Percentiles rank a stretch among this genome's conserved stretches.
These are phyloP conservation scores for Cladosporium oxysporum DNA, from an alignment of 2,329 filamentous ascomycete species.

Conservation along the genomic window DNA sequence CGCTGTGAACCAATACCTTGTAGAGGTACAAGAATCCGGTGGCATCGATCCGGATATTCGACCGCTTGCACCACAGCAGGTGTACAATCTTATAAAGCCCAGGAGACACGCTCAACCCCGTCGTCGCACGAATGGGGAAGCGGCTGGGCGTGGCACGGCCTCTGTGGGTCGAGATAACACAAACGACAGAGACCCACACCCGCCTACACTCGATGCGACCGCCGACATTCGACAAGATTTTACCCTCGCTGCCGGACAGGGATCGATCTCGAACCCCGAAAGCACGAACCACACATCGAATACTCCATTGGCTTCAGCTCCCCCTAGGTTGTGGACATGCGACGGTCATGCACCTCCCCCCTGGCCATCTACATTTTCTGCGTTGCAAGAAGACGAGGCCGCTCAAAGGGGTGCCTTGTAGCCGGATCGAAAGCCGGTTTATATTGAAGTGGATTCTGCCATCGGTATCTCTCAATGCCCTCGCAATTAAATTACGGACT, in stretches of 20 bases:
- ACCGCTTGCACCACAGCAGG: not conserved
- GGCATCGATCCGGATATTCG: conserved; percentile 1
- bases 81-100: conserved; percentile 4
- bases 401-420: not conserved
- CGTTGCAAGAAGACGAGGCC: not conserved
- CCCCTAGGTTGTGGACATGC: not conserved
- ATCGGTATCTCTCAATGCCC: not conserved
- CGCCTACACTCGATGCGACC: not conserved
- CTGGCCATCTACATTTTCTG: not conserved
- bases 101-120: not conserved
- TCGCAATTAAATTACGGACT: not conserved
- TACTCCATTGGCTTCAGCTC: not conserved
- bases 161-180: not conserved
- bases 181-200: not conserved
- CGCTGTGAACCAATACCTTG: not conserved
- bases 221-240: not conserved
- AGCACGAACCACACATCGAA: not conserved
- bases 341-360: not conserved
- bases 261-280: not conserved
- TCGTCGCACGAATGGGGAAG: not conserved
- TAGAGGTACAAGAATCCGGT: not conserved
- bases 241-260: not conserved
- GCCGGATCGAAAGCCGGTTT: not conserved
- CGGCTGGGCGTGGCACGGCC: not conserved
- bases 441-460: not conserved